These are phyloP conservation scores for Claviceps paspali DNA, from an alignment of 2,329 filamentous ascomycete genomes.

Conservation along the genomic window DNA sequence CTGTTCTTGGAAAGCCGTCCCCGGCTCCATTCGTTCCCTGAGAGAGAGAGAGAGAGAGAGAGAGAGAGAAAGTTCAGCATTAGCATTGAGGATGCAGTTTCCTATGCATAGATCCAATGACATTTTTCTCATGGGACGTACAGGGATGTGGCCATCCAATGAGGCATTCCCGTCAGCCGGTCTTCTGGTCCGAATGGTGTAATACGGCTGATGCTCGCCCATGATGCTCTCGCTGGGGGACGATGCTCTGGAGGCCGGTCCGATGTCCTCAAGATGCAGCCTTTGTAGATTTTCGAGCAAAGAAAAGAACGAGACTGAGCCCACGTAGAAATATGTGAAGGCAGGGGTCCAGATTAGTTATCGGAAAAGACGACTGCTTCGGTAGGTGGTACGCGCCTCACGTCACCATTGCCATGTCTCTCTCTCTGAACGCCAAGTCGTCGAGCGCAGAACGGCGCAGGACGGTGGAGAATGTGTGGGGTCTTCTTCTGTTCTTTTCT, in stretches of 20 bases:
- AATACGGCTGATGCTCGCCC: slow-evolving; percentile 31
- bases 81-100: neutral
- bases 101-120: neutral
- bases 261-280: too few relatives aligned
- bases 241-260: neutral
- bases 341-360: neutral
- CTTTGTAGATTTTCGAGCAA: neutral
- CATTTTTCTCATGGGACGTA: slow-evolving; percentile 19
- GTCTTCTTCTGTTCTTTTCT: too few relatives aligned
- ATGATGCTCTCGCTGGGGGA: too few relatives aligned
- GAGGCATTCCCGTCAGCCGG: slow-evolving; percentile 30
- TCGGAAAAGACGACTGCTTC: neutral
- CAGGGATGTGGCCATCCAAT: slow-evolving; percentile 32
- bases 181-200: slow-evolving; percentile 35
- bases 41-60: too few relatives aligned
- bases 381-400: neutral
- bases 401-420: slow-evolving; percentile 1
- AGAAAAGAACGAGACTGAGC: neutral
- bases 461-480: too few relatives aligned
- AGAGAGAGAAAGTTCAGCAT: neutral
- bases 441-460: neutral
- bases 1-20: slow-evolving; percentile 17
- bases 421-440: neutral
- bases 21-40: slow-evolving; percentile 6
- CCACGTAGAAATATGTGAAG: neutral